A percentile compares a stretch with the other conserved stretches of the same genome.
Evolutionary conservation across 805 yeast genomes (phyloP).

Genomic region (Wickerhamomyces queroliae): DNA sequence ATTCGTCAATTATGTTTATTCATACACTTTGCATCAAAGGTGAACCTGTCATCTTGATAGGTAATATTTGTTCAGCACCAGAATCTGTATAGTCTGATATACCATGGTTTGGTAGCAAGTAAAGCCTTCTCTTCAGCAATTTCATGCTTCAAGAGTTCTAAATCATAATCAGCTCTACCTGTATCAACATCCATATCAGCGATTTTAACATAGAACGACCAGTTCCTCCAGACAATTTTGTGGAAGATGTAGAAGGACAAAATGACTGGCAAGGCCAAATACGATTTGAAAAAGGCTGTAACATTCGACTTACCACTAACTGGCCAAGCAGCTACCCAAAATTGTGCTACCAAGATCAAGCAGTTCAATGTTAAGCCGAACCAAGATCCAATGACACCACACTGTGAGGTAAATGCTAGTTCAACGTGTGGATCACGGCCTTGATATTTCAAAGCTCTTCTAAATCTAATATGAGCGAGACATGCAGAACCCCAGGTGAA

Average conservation of each 20-base stretch:
- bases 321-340: slow-evolving; percentile 81
- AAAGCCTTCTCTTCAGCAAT: slow-evolving; percentile 45
- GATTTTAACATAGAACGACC: slow-evolving; percentile 35
- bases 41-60: no score
- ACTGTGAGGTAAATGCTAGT: slow-evolving; percentile 58
- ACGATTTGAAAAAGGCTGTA: slow-evolving; percentile 54
- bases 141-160: slow-evolving; percentile 46
- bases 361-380: slow-evolving; percentile 54
- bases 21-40: no score
- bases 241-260: slow-evolving; percentile 51
- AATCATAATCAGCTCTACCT: slow-evolving; percentile 54
- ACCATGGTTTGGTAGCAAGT: slow-evolving; percentile 38
- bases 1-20: no score
- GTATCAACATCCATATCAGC: slow-evolving; percentile 53
- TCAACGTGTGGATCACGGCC: slow-evolving; percentile 59
- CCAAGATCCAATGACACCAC: slow-evolving; percentile 63
- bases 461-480: slow-evolving; percentile 53
- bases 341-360: slow-evolving; percentile 65
- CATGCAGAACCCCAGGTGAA: slow-evolving; percentile 62
- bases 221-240: slow-evolving; percentile 45
- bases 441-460: slow-evolving; percentile 58
- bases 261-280: slow-evolving; percentile 60
- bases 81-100: slow-evolving; percentile 34
- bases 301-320: slow-evolving; percentile 47
- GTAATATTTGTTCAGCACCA: no score